phyloP scores from a whole-genome alignment of 345 rosid species.

The Pelargonium nanum region DNA sequence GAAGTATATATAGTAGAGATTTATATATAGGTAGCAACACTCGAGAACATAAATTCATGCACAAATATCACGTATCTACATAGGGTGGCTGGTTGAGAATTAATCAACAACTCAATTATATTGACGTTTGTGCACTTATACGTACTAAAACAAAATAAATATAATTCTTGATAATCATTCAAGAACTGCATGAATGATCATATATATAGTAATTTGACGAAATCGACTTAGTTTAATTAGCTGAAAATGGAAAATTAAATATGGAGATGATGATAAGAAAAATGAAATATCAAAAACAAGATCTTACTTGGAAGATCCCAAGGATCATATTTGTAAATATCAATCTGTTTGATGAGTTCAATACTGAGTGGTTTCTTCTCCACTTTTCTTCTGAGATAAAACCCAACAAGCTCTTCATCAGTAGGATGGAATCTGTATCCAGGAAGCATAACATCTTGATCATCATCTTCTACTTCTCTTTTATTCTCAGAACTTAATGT shows the following conservation, averaged over 20 bases:
- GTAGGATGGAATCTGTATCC: constrained; percentile 30
- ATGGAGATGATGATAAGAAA: no score
- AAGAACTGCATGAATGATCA: no score
- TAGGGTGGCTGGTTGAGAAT: no score
- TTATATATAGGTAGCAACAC: no score
- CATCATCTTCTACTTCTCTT: constrained; percentile 10
- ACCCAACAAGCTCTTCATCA: constrained; percentile 28
- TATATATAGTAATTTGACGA: no score
- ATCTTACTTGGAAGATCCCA: constrained; percentile 31
- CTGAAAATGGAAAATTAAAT: neutral
- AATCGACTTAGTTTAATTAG: neutral
- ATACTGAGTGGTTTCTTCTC: constrained; percentile 19
- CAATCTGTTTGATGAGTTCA: constrained; percentile 22
- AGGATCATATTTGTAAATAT: constrained; percentile 24
- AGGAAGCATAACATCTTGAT: constrained; percentile 7
- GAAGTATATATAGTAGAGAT: no score
- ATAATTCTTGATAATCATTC: no score
- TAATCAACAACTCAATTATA: no score
- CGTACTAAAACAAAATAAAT: no score
- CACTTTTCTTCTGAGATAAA: constrained; percentile 21
- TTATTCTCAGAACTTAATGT: neutral
- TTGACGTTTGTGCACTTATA: no score
- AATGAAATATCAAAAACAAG: neutral
- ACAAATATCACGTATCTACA: no score
- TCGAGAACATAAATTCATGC: no score